A percentile compares a stretch with the other conserved stretches of the same genome.
phyloP scores from a whole-genome alignment of 176 grass and related monocot species.

The Bothriochloa decipiens region DNA sequence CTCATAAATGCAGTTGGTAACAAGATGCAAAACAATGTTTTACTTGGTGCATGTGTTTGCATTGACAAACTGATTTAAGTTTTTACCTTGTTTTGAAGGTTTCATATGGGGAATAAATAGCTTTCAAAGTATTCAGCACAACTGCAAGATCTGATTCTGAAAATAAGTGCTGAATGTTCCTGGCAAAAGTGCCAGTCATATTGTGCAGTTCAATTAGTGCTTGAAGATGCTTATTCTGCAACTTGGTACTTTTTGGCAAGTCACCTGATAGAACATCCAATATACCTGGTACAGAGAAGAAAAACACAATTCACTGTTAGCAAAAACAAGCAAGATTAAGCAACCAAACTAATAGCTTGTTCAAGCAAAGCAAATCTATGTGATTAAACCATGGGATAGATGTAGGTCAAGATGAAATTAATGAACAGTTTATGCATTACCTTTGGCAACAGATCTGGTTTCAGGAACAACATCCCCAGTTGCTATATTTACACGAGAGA shows the following conservation, averaged over 20 bases:
- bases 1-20: neutral
- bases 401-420: conserved; percentile 19
- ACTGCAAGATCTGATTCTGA: conserved; percentile 80
- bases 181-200: conserved; percentile 88
- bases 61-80: conserved; percentile 17
- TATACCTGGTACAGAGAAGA: conserved; percentile 70
- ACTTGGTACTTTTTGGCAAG: conserved; percentile 90
- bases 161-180: conserved; percentile 96
- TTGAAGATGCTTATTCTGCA: conserved; percentile 88
- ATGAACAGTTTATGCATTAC: conserved; percentile 43
- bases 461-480: conserved; percentile 96
- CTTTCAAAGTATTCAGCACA: conserved; percentile 80
- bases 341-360: neutral
- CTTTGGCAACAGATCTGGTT: conserved; percentile 94
- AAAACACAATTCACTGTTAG: conserved; percentile 20
- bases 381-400: conserved; percentile 6
- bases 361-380: conserved; percentile 26
- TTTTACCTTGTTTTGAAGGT: conserved; percentile 87
- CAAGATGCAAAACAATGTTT: conserved; percentile 3
- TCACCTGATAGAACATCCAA: conserved; percentile 93
- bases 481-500: conserved; percentile 80
- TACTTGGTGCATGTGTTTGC: neutral
- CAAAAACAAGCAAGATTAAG: conserved; percentile 10
- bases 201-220: conserved; percentile 94
- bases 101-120: conserved; percentile 97